Base-by-base conservation (phyloP, 2,329 filamentous ascomycete genomes). In the Aspergillus sergii region DNA sequence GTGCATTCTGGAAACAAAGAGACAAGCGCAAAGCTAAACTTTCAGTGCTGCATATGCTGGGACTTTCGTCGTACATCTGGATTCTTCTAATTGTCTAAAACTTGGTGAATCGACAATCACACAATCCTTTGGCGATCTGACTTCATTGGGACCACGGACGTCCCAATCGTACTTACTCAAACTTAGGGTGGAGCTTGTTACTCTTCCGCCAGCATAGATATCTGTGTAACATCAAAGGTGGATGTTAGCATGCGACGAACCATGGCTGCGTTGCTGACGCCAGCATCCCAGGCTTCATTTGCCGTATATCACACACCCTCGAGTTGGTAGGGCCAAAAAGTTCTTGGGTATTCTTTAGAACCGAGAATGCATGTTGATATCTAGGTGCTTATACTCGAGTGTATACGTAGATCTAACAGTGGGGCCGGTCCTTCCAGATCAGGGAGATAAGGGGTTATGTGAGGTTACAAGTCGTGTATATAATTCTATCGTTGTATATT, bases 301-400 rank as follows among this genome's bases (percentile, higher is more conserved):
- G 46, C 48, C 57, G 58, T 30, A 58, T 61, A 55, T 63, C 30
- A 63, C 64, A 73, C 72, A 73, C 70, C 70, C 72, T 69, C 59
- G 66, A 68, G 64, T 68, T 64, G 64, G 64, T 55, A 63, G 69
- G 70, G 71, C 62, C 61, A 64, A 66, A 64, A 65, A 71, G 39
- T 54, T 32, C 34, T 48, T 54, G 48, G 48, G 32, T 58, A 36
- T 65, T 46, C 60, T 54, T 63, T 66, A 65, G 64, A 66, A 68
- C 64, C 57, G 66, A 72, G 68, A 72, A 61, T 65, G 62, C 65
- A 66, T 61, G 64, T 57, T 66, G 61, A 63, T 72, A 64, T 67
- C 62, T 56, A 62, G 64, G 65, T 65, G 69, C 64, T 71, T 66
- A 55, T 57, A 53, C 63, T 58, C 48, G 36, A 46, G 54, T 26